Base-by-base conservation (phyloP, 2,329 filamentous ascomycete genomes). In the Penicillium polonicum region DNA sequence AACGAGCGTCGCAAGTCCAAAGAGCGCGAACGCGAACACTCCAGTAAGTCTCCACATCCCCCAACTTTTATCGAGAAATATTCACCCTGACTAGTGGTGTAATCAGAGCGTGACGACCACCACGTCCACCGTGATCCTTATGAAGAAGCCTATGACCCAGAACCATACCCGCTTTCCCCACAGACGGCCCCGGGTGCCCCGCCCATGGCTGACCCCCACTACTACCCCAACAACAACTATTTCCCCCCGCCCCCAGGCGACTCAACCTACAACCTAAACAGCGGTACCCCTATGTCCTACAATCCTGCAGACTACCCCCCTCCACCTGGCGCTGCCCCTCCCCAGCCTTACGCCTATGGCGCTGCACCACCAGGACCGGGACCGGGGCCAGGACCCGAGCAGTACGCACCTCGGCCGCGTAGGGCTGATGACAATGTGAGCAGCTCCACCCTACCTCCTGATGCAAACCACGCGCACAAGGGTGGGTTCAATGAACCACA, bases 1-100 rank as follows among this genome's bases (percentile, higher is more conserved):
- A 80, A 81, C 59, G 82, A 85, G 63, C 80, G 81, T 50, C 85
- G 82, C 72, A 81, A 81, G 66, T 77, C 78, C 35, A 52, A 31
- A 21, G 81, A 82, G 58, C 79, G 78, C 64, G 80, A 82, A 55
- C 72, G 42, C 17, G 80, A 82, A 59, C 79, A 78, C 64, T 77
- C 76, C n/a, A 76, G 82, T 83, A 70, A 79, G 81, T 67, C 25
- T 36, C 33, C 57, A 43, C 44, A 33, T 60, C 17, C 25, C 44
- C 25, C 6, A 41, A 35, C 41, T 53, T 23, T 29, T 13, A 41
- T 38, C 48, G 13, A 57, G 25, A 54, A 58, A 57, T 57, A 57
- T 57, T 52, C 51, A 59, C 29, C 31, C 45, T 60, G 57, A 60
- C 59, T 67, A 49, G 61, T 39, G 38, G n/a, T 27, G 8, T 36